Evolutionary conservation across 306 rosid genomes (phyloP).

Genomic region (Coriaria nepalensis): DNA sequence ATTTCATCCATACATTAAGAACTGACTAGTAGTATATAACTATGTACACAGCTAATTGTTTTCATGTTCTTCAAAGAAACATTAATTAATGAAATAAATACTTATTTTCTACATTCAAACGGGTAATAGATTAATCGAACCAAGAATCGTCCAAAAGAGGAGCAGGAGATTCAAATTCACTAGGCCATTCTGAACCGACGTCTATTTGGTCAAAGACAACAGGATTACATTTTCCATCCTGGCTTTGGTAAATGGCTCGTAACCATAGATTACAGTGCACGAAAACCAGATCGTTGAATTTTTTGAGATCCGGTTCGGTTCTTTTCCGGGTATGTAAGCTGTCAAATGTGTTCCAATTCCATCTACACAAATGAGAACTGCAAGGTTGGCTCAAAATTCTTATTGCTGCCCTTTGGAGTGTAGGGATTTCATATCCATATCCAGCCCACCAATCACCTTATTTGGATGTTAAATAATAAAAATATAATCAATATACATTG

Average conservation of each 20-base stretch:
- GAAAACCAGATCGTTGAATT: constrained; percentile 41
- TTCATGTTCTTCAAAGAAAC: no score
- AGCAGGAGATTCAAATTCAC: constrained; percentile 37
- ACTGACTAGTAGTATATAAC: no score
- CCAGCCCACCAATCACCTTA: constrained; percentile 72
- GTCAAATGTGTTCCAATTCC: constrained; percentile 53
- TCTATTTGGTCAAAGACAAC: constrained; percentile 46
- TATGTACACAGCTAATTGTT: no score
- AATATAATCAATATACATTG: no score
- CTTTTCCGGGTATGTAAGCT: constrained; percentile 34
- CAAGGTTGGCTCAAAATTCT: constrained; percentile 62
- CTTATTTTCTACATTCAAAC: constrained; percentile 25
- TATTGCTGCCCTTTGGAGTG: constrained; percentile 50
- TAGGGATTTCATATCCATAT: constrained; percentile 59
- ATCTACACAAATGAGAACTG: constrained; percentile 51
- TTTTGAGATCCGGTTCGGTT: constrained; percentile 30
- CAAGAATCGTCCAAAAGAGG: constrained; percentile 54
- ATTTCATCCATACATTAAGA: no score
- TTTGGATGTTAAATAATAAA: no score
- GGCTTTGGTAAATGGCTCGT: constrained; percentile 23
- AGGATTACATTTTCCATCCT: constrained; percentile 31
- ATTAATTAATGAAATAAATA: no score
- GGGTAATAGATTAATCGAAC: constrained; percentile 42
- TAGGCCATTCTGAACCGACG: constrained; percentile 51
- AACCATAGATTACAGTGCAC: constrained; percentile 65